phyloP scores from a whole-genome alignment of 257 asterid species.

The Vinca minor region DNA sequence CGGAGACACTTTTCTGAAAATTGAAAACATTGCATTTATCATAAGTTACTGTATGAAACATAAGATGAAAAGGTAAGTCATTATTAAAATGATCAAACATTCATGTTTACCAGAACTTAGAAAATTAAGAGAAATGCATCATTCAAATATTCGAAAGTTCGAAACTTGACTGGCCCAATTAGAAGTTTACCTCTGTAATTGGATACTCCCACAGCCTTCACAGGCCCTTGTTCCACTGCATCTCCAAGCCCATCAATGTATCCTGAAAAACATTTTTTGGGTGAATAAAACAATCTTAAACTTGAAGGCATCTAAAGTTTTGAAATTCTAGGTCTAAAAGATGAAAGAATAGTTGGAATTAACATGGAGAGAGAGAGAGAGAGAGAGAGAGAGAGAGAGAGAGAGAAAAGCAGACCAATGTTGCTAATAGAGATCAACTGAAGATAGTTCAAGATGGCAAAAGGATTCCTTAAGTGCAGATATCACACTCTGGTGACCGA shows the following conservation, averaged over 20 bases:
- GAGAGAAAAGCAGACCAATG: no score
- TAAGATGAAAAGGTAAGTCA: neutral
- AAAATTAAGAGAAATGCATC: neutral
- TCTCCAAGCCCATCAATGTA: conserved; percentile 90
- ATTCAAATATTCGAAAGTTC: neutral
- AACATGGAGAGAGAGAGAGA: no score
- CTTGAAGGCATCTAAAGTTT: neutral
- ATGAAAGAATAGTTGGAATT: conserved; percentile 8
- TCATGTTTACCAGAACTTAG: neutral
- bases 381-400: no score
- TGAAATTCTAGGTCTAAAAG: neutral
- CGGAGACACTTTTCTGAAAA: conserved; percentile 81
- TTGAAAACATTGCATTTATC: conserved; percentile 9
- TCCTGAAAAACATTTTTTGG: conserved; percentile 40
- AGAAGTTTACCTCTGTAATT: conserved; percentile 60
- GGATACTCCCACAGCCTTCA: conserved; percentile 90
- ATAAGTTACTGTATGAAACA: neutral
- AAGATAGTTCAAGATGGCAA: no score
- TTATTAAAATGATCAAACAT: neutral
- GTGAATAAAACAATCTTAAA: conserved; percentile 6
- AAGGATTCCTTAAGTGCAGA: no score
- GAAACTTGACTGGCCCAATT: neutral
- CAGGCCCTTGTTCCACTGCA: conserved; percentile 96
- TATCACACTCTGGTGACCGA: no score
- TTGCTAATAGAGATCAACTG: no score